Conservation (phyloP, 495 filamentous ascomycete genomes). For the Aspergillus avenaceus region DNA sequence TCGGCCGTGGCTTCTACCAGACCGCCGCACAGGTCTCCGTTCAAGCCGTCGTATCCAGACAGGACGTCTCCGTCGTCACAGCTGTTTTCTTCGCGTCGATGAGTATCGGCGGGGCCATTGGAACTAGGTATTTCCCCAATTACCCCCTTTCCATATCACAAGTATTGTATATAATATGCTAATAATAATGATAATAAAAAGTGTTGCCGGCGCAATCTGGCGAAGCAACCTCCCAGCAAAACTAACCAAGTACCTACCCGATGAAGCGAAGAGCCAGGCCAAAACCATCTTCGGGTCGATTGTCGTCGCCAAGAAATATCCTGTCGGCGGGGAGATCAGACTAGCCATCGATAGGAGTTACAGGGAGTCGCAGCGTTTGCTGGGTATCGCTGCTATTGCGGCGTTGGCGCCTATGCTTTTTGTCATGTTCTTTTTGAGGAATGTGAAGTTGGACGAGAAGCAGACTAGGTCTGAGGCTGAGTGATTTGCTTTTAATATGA, state of each 20-base stretch:
- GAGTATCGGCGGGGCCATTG: constrained; percentile 23
- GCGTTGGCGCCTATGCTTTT: constrained; percentile 19
- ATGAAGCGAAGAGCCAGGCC: constrained; percentile 15
- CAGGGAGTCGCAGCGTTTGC: constrained; percentile 16
- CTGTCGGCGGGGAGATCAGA: constrained; percentile 11
- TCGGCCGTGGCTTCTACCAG: constrained; percentile 24
- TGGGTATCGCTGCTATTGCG: constrained; percentile 15
- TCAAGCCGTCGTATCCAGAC: constrained; percentile 14
- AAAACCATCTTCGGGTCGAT: constrained; percentile 20
- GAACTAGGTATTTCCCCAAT: constrained; percentile 14
- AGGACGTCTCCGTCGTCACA: constrained; percentile 23
- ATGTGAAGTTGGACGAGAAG: constrained; percentile 15
- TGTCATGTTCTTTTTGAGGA: constrained; percentile 21
- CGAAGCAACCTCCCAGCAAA: constrained; percentile 19
- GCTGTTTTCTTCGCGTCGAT: constrained; percentile 23
- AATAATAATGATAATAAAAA: neutral
- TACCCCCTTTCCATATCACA: constrained; percentile 4
- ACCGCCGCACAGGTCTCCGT: constrained; percentile 23
- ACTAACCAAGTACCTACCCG: constrained; percentile 14
- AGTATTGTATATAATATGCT: neutral
- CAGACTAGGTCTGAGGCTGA: neutral
- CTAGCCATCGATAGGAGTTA: constrained; percentile 20
- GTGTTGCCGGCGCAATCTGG: constrained; percentile 27
- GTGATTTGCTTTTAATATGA: too few species aligned
- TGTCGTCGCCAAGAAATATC: constrained; percentile 16